phyloP scores from a whole-genome alignment of 441 rosid species.

The Cnidoscolus chayamansa region DNA sequence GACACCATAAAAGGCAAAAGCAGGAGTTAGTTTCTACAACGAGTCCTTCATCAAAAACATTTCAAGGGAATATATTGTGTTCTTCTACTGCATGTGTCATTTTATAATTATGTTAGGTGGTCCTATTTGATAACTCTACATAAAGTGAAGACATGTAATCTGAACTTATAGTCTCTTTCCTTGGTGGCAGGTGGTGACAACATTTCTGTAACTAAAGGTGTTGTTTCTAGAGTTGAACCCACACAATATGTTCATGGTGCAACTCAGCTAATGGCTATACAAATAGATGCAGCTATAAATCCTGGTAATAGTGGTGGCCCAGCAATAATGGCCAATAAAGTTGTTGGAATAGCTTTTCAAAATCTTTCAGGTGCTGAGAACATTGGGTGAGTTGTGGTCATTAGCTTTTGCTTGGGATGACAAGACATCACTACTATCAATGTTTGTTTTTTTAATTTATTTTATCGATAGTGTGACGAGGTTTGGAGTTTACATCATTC shows the following conservation, averaged over 20 bases:
- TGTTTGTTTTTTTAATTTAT: neutral
- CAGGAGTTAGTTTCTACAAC: neutral
- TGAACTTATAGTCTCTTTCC: neutral
- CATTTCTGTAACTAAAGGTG: conserved; percentile 78
- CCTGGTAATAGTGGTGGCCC: conserved; percentile 90
- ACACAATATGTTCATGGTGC: conserved; percentile 84
- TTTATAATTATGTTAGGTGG: neutral
- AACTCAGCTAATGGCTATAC: conserved; percentile 80
- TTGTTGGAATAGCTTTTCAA: conserved; percentile 86
- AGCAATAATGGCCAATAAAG: conserved; percentile 81
- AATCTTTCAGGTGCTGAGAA: conserved; percentile 88
- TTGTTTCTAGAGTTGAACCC: conserved; percentile 83
- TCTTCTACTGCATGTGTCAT: neutral
- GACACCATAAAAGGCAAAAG: neutral
- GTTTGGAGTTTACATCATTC: neutral
- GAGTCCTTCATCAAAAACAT: neutral
- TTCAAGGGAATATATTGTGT: neutral
- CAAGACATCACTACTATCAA: neutral
- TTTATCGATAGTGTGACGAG: neutral
- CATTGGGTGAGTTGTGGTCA: conserved; percentile 58
- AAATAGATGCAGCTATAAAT: conserved; percentile 93
- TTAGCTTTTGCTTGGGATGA: conserved; percentile 6
- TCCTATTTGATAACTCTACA: neutral
- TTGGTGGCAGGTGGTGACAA: conserved; percentile 67
- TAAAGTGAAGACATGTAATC: neutral